A percentile compares a stretch with the other conserved stretches of the same genome.
Conservation (phyloP, 768 basidiomycete genomes). For the Hemileccinum impolitum region DNA sequence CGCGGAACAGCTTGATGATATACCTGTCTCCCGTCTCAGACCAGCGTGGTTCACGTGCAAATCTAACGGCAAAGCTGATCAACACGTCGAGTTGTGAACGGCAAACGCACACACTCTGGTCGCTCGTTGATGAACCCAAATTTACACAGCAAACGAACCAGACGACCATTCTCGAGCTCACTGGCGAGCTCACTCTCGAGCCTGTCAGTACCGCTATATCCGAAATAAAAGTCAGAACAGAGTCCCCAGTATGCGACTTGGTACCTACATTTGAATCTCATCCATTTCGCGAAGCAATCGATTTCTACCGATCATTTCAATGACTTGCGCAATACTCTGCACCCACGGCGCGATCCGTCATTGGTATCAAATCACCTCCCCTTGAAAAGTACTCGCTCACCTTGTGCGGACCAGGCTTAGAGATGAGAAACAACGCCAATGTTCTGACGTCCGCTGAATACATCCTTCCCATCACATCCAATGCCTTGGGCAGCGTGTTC, state of each 20-base stretch:
- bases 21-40: conserved; percentile 98
- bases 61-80: conserved; percentile 47
- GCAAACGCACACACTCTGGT: conserved; percentile 72
- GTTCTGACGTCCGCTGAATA: conserved; percentile 86
- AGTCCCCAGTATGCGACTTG: background rate
- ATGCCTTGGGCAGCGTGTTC: conserved; percentile 60
- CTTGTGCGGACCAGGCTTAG: conserved; percentile 67
- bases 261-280: conserved; percentile 69
- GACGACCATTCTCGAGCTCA: conserved; percentile 91
- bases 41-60: conserved; percentile 95
- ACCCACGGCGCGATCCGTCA: background rate
- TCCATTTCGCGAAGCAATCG: conserved; percentile 76
- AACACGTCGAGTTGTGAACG: background rate
- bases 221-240: background rate
- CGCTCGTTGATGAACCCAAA: conserved; percentile 98
- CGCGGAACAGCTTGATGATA: conserved; percentile 96
- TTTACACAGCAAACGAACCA: conserved; percentile 87
- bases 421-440: conserved; percentile 70
- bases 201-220: conserved; percentile 68
- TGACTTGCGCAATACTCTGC: conserved; percentile 73
- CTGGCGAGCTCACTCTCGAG: conserved; percentile 81
- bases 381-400: conserved; percentile 29
- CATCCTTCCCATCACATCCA: conserved; percentile 67
- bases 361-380: background rate
- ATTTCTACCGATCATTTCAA: conserved; percentile 71